Evolutionary conservation across 2,329 filamentous ascomycete genomes (phyloP), one percentile per base, ranked within the genome.

Genomic region (Dactylonectria estremocensis): DNA sequence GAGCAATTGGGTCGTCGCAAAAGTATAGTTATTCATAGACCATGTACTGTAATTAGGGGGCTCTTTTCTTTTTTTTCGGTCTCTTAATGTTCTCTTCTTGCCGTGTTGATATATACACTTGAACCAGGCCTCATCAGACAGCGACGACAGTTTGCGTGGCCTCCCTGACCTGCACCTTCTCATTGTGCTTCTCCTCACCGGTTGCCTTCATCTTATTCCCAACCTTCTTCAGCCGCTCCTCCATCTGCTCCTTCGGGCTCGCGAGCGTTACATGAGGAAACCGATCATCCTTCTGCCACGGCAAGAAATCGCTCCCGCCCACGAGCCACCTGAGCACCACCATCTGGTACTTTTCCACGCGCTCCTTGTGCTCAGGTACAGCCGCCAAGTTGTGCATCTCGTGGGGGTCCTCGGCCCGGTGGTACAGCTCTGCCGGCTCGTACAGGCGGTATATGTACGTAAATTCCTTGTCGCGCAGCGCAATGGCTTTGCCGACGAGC

Each of bases 371-470:
- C 2, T 71, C 68, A 0, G 76, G 72, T 4, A 75, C 70, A 1
- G 73, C 75, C 0, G 82, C 82, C 5, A 84, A 61, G 16, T 84
- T 84, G 40, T 81, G 78, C 49, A 80, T 61, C 76, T 83, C 83
- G 6, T 79, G 72, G 0, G 79, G 78, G 54, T 85, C 83, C 1
- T 76, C 62, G 0, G 67, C 52, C 1, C 81, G 79, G 60, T 80
- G 70, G 61, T 86, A 86, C 14, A 86, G 71, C 78, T 86, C 84
- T 0, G 78, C 71, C 0, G 81, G 78, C 67, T 86, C 84, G 59
- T 86, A 86, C 2, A 85, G 43, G 1, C 83, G 77, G 57, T 86
- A 86, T 0, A 86, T 72, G 48, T 79, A 86, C 0, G 82, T 83
- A 79, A 80, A 85, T 1, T 77, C 72, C 57, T 79, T 69, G 43